Evolutionary conservation across 23 red algal genomes (phyloP), one percentile per base, ranked within the genome.

Genomic region (Rhodosorus marinus): DNA sequence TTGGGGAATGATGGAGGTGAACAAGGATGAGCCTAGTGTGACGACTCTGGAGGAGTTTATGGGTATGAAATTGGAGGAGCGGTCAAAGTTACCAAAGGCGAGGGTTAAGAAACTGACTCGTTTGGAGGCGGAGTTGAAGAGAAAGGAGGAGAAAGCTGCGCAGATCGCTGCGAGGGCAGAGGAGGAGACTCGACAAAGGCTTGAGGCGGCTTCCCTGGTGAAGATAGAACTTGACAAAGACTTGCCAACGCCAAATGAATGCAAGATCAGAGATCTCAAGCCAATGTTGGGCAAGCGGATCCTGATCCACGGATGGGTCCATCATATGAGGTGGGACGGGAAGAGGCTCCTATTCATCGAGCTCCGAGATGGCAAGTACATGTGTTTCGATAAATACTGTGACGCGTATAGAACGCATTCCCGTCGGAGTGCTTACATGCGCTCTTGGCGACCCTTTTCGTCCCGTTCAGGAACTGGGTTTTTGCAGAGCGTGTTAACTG

Each of bases 301-400:
- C 15, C 54, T 60, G 40, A 54, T 94, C 0, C 58, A 34, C 22
- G 87, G 87, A 36, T 94, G 87, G 87, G 77, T 83, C 6, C 87
- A 94, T 57, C 76, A 77, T 36, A 33, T 82, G 32, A 70, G 87
- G 29, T 31, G 43, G 3, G 87, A 94, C 30, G 68, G 87, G 7
- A 83, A 84, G 23, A 82, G 80, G 53, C 73, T 94, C 33, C 62
- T 71, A 35, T 94, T 94, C 55, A 33, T 94, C 55, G 87, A 94
- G 21, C 59, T 94, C 48, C 76, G 87, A 8, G 87, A 94, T 54
- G 87, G 87, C 23, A n/a, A n/a, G n/a, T n/a, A n/a, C n/a, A n/a
- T n/a, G n/a, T n/a, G n/a, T n/a, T n/a, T n/a, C n/a, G n/a, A n/a
- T n/a, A n/a, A n/a, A n/a, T n/a, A n/a, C n/a, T n/a, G n/a, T n/a